Evolutionary conservation across 225 moss, liverwort and hornwort species (phyloP).

Genomic region (Marchantia paleacea): DNA sequence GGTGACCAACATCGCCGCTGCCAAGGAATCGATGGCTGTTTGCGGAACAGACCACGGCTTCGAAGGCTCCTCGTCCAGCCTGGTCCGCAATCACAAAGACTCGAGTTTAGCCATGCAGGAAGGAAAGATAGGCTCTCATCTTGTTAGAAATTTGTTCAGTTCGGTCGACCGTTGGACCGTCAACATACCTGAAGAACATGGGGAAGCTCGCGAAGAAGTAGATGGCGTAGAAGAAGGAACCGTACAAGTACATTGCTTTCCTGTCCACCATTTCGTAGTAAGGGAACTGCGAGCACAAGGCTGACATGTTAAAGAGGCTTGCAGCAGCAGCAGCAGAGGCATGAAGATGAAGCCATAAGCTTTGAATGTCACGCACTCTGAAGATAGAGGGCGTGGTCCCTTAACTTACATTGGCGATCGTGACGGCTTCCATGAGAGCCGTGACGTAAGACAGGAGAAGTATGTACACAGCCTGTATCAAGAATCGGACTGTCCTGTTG

Average conservation of each 20-base stretch:
- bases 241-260: constrained; percentile 72
- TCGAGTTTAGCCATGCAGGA: neutral
- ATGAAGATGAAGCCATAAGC: neutral
- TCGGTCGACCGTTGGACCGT: too few species aligned
- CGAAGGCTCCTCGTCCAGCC: constrained; percentile 67
- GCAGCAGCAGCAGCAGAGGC: neutral
- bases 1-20: constrained; percentile 88
- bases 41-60: constrained; percentile 67
- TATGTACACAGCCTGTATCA: constrained; percentile 70
- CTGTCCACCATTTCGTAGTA: constrained; percentile 97
- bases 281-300: constrained; percentile 61
- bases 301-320: neutral
- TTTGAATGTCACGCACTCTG: neutral
- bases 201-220: constrained; percentile 98
- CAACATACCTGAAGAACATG: constrained; percentile 80
- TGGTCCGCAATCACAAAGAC: constrained; percentile 19
- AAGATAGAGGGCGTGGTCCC: too few species aligned
- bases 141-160: too few species aligned
- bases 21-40: constrained; percentile 77
- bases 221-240: constrained; percentile 90
- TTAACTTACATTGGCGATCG: constrained; percentile 73
- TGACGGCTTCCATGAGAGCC: constrained; percentile 77
- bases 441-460: constrained; percentile 67
- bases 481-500: constrained; percentile 47
- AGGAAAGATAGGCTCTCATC: neutral